Percentiles rank a stretch among this genome's conserved stretches.
Evolutionary conservation across 805 yeast genomes (phyloP).

Genomic region (Cyberlindnera samutprakarnensis): DNA sequence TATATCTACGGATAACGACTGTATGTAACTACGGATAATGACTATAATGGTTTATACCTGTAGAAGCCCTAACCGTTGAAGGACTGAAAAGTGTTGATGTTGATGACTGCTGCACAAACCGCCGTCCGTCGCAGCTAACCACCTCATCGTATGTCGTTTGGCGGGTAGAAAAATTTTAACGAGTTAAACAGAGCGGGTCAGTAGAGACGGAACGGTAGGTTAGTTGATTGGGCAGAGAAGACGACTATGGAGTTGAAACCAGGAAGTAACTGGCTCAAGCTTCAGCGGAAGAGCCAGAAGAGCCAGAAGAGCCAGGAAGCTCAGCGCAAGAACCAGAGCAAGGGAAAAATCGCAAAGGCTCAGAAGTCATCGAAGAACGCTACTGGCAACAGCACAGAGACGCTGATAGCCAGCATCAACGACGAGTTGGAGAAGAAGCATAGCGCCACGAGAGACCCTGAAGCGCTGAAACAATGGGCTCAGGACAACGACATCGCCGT

Average conservation of each 20-base stretch:
- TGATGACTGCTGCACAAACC: too few species aligned
- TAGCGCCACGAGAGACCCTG: constrained; percentile 2
- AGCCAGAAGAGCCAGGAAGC: constrained; percentile 1
- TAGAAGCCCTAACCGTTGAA: too few species aligned
- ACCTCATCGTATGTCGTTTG: too few species aligned
- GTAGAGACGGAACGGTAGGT: too few species aligned
- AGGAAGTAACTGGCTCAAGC: constrained; percentile 17
- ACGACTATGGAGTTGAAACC: constrained; percentile 11
- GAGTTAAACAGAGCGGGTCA: neutral
- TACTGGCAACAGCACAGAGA: constrained; percentile 7
- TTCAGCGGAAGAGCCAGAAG: constrained; percentile 9
- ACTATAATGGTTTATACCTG: too few species aligned
- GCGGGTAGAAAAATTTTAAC: neutral
- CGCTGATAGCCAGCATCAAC: constrained; percentile 12
- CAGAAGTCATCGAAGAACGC: constrained; percentile 4
- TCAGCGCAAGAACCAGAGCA: constrained; percentile 2
- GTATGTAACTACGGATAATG: too few species aligned
- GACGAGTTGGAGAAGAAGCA: constrained; percentile 11
- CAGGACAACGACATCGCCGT: constrained; percentile 21
- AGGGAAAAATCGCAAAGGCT: constrained; percentile 6
- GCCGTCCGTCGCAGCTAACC: too few species aligned
- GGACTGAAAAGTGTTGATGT: too few species aligned
- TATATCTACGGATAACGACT: too few species aligned
- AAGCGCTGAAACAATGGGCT: constrained; percentile 17
- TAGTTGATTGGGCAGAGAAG: too few species aligned